phyloP scores from a whole-genome alignment of 805 yeast species.

The Hanseniaspora pseudoguilliermondii region DNA sequence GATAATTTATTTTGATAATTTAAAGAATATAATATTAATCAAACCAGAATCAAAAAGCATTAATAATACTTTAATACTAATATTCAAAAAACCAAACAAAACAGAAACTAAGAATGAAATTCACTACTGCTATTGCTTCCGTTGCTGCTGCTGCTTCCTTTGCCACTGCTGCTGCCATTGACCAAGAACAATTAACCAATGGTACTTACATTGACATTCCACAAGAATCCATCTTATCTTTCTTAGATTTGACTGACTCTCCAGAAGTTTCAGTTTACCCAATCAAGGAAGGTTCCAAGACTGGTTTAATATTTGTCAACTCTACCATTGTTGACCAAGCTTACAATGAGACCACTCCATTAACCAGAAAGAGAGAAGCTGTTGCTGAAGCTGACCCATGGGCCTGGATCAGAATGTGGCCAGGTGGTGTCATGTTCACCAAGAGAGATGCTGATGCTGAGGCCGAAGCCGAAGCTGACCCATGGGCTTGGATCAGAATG shows the following conservation, averaged over 20 bases:
- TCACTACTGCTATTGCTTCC: slow-evolving; percentile 4
- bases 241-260: slow-evolving; percentile 22
- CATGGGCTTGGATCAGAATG: slow-evolving; percentile 24
- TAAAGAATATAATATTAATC: background rate
- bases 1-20: background rate
- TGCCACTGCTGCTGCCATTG: slow-evolving; percentile 19
- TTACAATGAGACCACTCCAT: slow-evolving; percentile 13
- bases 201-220: slow-evolving; percentile 18
- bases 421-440: slow-evolving; percentile 22
- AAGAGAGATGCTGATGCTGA: slow-evolving; percentile 19
- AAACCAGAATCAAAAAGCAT: slow-evolving; percentile 4
- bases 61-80: background rate
- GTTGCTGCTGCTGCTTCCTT: slow-evolving; percentile 1
- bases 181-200: slow-evolving; percentile 12
- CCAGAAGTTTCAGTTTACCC: slow-evolving; percentile 23
- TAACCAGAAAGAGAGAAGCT: slow-evolving; percentile 17
- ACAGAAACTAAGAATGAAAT: slow-evolving; percentile 7
- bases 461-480: slow-evolving; percentile 20
- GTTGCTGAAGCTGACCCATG: slow-evolving; percentile 22
- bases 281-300: slow-evolving; percentile 21
- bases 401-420: slow-evolving; percentile 22
- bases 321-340: slow-evolving; percentile 24
- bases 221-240: slow-evolving; percentile 24
- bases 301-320: slow-evolving; percentile 25
- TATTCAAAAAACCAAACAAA: background rate